These are phyloP conservation scores for Chlorencoelia australis DNA, from an alignment of 2,329 filamentous ascomycete genomes.

Conservation along the genomic window DNA sequence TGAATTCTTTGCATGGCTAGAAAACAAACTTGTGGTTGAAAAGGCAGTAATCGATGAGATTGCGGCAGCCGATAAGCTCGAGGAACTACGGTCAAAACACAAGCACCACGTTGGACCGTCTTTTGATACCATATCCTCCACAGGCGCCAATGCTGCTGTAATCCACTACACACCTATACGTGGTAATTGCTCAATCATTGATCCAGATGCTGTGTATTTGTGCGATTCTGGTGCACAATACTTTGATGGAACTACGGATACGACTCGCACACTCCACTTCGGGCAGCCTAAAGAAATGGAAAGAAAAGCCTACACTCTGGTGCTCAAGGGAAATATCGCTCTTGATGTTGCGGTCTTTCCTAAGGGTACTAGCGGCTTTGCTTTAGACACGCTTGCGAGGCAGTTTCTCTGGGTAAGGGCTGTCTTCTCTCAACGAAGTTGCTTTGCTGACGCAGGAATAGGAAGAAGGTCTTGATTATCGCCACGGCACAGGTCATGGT, in stretches of 20 bases:
- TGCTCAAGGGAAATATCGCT: constrained; percentile 88
- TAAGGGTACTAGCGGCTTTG: constrained; percentile 89
- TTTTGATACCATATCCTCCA: constrained; percentile 93
- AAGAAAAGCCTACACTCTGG: constrained; percentile 82
- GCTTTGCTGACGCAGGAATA: constrained; percentile 20
- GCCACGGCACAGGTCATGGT: constrained; percentile 92
- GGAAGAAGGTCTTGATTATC: constrained; percentile 79
- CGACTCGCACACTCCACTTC: constrained; percentile 88
- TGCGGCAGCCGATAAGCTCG: constrained; percentile 81
- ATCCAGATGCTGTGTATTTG: constrained; percentile 78
- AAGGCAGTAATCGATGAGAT: constrained; percentile 75
- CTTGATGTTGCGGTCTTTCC: constrained; percentile 82
- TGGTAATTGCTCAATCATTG: constrained; percentile 71
- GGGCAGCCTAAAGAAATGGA: constrained; percentile 75
- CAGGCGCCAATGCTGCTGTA: constrained; percentile 71
- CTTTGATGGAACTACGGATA: constrained; percentile 90
- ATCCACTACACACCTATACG: constrained; percentile 92
- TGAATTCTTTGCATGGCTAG: constrained; percentile 94
- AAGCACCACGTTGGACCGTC: constrained; percentile 80
- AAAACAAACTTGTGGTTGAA: constrained; percentile 71
- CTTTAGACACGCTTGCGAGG: constrained; percentile 76
- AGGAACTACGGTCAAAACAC: constrained; percentile 57
- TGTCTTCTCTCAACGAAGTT: not conserved
- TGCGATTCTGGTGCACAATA: constrained; percentile 98
- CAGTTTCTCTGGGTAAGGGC: constrained; percentile 76